Base-by-base conservation (phyloP, 1,139 yeast species). In the Taphrina pruni region DNA sequence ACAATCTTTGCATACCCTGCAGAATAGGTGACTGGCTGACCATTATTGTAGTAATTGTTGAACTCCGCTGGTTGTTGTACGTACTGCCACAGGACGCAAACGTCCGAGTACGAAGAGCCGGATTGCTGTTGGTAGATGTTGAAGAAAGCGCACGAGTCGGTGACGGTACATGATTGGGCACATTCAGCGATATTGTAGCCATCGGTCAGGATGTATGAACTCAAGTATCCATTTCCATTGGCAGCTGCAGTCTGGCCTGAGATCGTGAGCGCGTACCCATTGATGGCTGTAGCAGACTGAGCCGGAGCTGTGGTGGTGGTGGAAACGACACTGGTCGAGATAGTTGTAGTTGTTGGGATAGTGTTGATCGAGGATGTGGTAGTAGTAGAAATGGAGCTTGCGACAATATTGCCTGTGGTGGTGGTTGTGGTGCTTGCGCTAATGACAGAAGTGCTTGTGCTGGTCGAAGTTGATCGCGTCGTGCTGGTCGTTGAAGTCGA, bases 111-210 rank as follows among this genome's bases (percentile, higher is more conserved):
- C 14, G 54, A 17, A 8, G 54, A 21, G n/a, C 54, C 54, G 51
- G 39, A 46, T 9, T 46, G n/a, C n/a, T 54, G 43, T 21, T 54
- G 58, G 61, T 57, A 57, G 36, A 43, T 43, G 51, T 57, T 57
- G 51, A 57, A 57, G 61, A 41, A 57, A n/a, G 26, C 38, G 26
- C 61, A 57, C 26, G 32, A 46, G 8, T 26, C n/a, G 36, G 32
- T 43, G 14, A 51, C 48, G n/a, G 48, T 41, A 57, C 61, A 57
- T 21, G 48, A 43, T n/a, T 46, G 20, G 38, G 61, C 61, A 57
- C 61, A 57, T 17, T 36, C 26, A 32, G 41, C 36, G n/a, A n/a
- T n/a, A 20, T 35, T 36, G 43, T 35, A 36, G 32, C 45, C 43
- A 32, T 35, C 35, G 11, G 58, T 20, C 4, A n/a, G 9, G 21